Evolutionary conservation across 1,284 basidiomycete species (phyloP), one percentile per base, ranked within the genome.

Genomic region (Ceratobasidium sp.): DNA sequence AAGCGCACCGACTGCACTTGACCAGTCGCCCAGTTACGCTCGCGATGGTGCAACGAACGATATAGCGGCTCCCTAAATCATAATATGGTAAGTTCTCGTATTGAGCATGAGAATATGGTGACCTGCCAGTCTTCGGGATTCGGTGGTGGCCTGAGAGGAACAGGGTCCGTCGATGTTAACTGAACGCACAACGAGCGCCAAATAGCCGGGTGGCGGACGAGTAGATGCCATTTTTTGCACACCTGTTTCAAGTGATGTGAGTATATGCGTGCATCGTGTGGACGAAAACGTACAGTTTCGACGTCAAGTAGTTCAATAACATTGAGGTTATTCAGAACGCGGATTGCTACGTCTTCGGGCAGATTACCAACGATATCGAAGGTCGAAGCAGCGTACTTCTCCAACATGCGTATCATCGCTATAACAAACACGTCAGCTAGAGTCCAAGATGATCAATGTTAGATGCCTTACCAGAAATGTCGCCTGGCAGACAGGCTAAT

Each of bases 361-460:
- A 97, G 85, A 57, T 87, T 86, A 14, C 91, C 91, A 47, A 97
- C 84, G 65, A 97, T 87, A 79, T 97, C 96, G 79, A 92, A 93
- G 6, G 93, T 92, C 27, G 90, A 90, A 78, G 88, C 89, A 57
- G 89, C 87, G 78, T 96, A 95, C 81, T 93, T 93, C 81, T 96
- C 89, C 22, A 97, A 87, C 5, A 95, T 87, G 0, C 91, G 86
- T 60, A 96, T 94, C 81, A 82, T 83, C 89, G 93, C 44, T 90
- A 86, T 76, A 17, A 47, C 15, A 47, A 17, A 24, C 27, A 3
- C 31, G 36, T 67, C 7, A 82, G 79, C 48, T 82, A 8, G 27
- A 8, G 1, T 7, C 8, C 17, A 9, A n/a, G 36, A 41, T 14
- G 45, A 7, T 22, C 29, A 19, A 15, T 11, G 59, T 17, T 6